Base-by-base conservation (phyloP, 306 rosid genomes). In the Cicer arietinum region DNA sequence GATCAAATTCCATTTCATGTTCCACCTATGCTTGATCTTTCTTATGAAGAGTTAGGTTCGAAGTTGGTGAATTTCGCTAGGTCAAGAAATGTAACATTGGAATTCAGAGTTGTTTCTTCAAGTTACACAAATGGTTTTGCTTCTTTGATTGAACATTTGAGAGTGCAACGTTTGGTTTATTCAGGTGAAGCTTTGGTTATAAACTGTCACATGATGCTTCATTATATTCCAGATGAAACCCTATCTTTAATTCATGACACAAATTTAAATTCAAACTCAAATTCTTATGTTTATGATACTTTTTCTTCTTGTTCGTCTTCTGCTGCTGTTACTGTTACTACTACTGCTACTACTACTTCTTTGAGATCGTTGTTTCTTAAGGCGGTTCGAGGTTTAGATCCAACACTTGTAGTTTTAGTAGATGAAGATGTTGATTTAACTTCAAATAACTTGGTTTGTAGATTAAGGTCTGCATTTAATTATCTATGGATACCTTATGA, bases 201-300 rank as follows among this genome's bases (percentile, higher is more conserved):
- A 2, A 94, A 94, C 72, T 92, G 97, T 47, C 99, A 94, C 77
- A 92, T 94, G 99, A 85, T 86, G 93, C 97, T 94, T 70, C 99
- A 90, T 58, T 86, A 88, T 56, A 90, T 92, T 16, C 93, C 96
- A 0, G 98, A 94, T 1, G 96, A 91, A 72, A 80, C 89, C 44
- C 78, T 89, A 69, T 74, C 56, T 3, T 2, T 57, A 0, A 39
- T 13, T 54, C 69, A 37, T 1, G 79, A 51, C 18, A 48, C 79
- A 2, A 78, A 18, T 40, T 50, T 76, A 22, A 47, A 6, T 13
- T 11, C 69, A 13, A 6, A 10, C 42, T 16, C 68, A 62, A 16
- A 16, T n/a, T 68, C 80, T 54, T 74, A 70, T 39, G 6, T 60
- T 17, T 76, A 71, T 39, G 84, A 72, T 45, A 41, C 74, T 25